These are phyloP conservation scores for Plasmodium relictum DNA, from an alignment of 169 alveolate species.

Conservation along the genomic window DNA sequence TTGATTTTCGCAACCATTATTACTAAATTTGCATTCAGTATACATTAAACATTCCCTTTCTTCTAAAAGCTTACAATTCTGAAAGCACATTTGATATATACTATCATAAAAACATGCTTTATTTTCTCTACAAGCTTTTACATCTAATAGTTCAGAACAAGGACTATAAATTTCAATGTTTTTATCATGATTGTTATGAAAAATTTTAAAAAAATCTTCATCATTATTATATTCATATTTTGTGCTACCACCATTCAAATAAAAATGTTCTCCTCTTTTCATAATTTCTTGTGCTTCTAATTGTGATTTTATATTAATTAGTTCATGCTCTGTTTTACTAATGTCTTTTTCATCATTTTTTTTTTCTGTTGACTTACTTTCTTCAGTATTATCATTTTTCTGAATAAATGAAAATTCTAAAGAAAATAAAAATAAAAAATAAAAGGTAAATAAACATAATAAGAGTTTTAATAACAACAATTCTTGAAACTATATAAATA, in stretches of 20 bases:
- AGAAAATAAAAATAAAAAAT: conserved; percentile 14
- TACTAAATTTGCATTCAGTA: conserved; percentile 32
- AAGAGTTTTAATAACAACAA: neutral
- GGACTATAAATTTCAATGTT: conserved; percentile 40
- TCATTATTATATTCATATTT: conserved; percentile 44
- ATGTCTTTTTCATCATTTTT: conserved; percentile 2
- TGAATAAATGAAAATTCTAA: conserved; percentile 40
- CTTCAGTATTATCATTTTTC: neutral
- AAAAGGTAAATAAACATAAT: neutral
- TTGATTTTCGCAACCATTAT: conserved; percentile 50
- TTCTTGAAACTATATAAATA: neutral
- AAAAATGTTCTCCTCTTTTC: conserved; percentile 41
- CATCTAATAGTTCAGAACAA: conserved; percentile 20
- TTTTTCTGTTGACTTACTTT: neutral
- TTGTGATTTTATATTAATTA: neutral
- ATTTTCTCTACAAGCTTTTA: conserved; percentile 11
- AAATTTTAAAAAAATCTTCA: conserved; percentile 52
- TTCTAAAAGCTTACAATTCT: conserved; percentile 22
- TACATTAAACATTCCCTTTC: conserved; percentile 32
- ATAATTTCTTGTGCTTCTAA: conserved; percentile 21
- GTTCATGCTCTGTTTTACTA: neutral
- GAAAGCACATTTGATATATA: conserved; percentile 41
- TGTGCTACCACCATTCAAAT: conserved; percentile 38
- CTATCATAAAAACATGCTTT: conserved; percentile 49
- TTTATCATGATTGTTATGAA: conserved; percentile 21